Evolutionary conservation across 805 yeast genomes (phyloP).

Genomic region (Saccharomycopsis fermentans): DNA sequence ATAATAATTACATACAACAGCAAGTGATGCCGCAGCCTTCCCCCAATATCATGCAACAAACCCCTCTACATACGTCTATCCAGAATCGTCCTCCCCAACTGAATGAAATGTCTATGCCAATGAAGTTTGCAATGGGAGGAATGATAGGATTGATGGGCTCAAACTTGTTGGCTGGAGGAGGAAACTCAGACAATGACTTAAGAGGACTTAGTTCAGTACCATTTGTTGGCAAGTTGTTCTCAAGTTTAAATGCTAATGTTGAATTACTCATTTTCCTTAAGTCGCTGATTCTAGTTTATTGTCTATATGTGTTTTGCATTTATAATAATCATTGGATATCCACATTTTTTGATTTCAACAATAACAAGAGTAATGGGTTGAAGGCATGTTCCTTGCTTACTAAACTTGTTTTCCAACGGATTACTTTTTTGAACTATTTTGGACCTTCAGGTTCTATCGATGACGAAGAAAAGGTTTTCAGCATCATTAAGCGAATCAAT

Average conservation of each 20-base stretch:
- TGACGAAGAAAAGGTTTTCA: neutral
- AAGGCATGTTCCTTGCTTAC: neutral
- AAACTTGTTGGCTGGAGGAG: conserved; percentile 1
- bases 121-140: conserved; percentile 12
- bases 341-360: neutral
- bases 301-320: neutral
- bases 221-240: neutral
- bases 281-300: neutral
- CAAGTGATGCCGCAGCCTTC: neutral
- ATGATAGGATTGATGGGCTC: conserved; percentile 10
- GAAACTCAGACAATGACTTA: conserved; percentile 1
- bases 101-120: conserved; percentile 10
- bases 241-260: neutral
- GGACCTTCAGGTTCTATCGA: neutral
- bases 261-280: neutral
- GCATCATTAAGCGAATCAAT: neutral
- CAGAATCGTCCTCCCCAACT: neutral
- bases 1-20: neutral
- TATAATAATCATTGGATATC: neutral
- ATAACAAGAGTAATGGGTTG: neutral
- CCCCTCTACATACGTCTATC: neutral
- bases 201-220: conserved; percentile 9
- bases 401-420: neutral
- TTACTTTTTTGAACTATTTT: neutral
- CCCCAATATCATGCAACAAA: neutral